A percentile compares a stretch with the other conserved stretches of the same genome.
Evolutionary conservation across 1,139 yeast genomes (phyloP).

Genomic region (Nakaseomyces uthaithaninus): DNA sequence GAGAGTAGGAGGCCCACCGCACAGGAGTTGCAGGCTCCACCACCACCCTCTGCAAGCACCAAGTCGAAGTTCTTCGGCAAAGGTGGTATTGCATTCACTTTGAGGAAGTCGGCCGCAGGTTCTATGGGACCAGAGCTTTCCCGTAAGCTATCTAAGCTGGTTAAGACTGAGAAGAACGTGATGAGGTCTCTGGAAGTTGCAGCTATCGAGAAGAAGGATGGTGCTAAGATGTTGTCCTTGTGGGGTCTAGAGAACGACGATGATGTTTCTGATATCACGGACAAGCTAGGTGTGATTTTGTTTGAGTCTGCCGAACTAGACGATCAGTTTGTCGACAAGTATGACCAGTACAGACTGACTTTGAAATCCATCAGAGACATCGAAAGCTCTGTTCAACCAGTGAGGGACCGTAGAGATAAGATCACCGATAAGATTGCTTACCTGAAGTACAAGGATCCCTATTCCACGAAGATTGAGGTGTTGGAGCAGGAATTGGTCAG

Average conservation of each 20-base stretch:
- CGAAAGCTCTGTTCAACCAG: constrained; percentile 96
- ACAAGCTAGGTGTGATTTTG: constrained; percentile 89
- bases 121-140: constrained; percentile 91
- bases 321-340: constrained; percentile 94
- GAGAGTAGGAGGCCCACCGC: constrained; percentile 95
- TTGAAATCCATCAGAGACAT: constrained; percentile 91
- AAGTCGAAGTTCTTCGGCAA: constrained; percentile 87
- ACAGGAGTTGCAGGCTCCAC: constrained; percentile 85
- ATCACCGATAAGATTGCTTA: constrained; percentile 97
- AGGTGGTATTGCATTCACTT: constrained; percentile 71
- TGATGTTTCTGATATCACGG: constrained; percentile 94
- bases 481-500: constrained; percentile 97
- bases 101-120: constrained; percentile 87
- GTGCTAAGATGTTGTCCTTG: constrained; percentile 87
- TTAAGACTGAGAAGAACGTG: constrained; percentile 93
- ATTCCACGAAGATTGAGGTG: constrained; percentile 88
- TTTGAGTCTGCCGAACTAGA: constrained; percentile 97
- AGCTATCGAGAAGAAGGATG: constrained; percentile 92
- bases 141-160: constrained; percentile 79
- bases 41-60: constrained; percentile 88
- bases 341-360: constrained; percentile 95
- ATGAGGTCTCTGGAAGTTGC: constrained; percentile 90
- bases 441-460: constrained; percentile 96
- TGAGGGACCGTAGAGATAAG: constrained; percentile 95
- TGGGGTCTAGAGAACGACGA: constrained; percentile 99